Conservation (phyloP, 1,139 yeast genomes). For the Tardiomyces blankii region DNA sequence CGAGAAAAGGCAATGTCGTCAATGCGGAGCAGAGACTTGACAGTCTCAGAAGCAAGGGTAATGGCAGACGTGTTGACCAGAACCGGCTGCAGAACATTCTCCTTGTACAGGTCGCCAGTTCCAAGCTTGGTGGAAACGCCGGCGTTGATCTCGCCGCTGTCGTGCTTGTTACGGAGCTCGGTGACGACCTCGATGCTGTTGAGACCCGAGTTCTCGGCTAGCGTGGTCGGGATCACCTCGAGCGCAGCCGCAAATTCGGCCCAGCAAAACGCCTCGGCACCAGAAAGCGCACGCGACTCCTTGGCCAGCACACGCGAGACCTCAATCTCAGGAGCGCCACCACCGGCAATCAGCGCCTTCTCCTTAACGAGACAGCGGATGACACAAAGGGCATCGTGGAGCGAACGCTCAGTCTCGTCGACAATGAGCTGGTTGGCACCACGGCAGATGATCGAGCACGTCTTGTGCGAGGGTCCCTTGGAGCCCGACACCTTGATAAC, state of each 20-base stretch:
- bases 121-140: conserved; percentile 93
- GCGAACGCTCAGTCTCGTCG: conserved; percentile 93
- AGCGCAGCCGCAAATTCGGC: conserved; percentile 92
- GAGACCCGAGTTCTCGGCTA: conserved; percentile 96
- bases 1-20: conserved; percentile 88
- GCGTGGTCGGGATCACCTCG: conserved; percentile 92
- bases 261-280: conserved; percentile 92
- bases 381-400: conserved; percentile 96
- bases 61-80: conserved; percentile 90
- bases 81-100: conserved; percentile 93
- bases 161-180: conserved; percentile 87
- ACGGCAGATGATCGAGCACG: conserved; percentile 61
- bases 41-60: conserved; percentile 90
- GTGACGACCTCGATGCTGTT: conserved; percentile 93
- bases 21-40: conserved; percentile 87
- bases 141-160: conserved; percentile 82
- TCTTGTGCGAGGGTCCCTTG: conserved; percentile 28
- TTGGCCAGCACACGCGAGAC: conserved; percentile 69
- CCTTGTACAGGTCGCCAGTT: conserved; percentile 86
- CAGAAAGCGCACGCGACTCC: conserved; percentile 69
- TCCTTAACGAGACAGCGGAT: conserved; percentile 91
- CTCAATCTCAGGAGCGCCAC: conserved; percentile 98
- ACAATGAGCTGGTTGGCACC: conserved; percentile 87
- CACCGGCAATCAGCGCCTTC: conserved; percentile 93
- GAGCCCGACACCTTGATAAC: conserved; percentile 88